Evolutionary conservation across 2,329 filamentous ascomycete species (phyloP).

Genomic region (Colletotrichum simmondsii): DNA sequence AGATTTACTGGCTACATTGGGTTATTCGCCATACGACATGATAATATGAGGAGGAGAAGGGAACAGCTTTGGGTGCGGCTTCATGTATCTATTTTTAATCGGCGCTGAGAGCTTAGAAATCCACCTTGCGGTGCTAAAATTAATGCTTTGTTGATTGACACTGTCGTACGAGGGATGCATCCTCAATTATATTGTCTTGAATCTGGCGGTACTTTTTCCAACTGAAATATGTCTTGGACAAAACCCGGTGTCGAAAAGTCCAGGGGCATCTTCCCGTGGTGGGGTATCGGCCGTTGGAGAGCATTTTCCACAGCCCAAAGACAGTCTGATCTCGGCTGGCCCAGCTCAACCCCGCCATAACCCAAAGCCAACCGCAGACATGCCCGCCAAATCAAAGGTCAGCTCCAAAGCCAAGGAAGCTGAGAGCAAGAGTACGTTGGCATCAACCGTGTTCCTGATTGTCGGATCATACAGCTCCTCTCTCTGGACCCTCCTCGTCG

Average conservation of each 20-base stretch:
- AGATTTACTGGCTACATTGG: not conserved
- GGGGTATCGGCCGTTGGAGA: constrained; percentile 25
- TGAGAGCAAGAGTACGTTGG: constrained; percentile 33
- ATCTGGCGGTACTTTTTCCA: not conserved
- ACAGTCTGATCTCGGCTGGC: constrained; percentile 13
- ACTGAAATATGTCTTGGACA: not conserved
- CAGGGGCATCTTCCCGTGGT: constrained; percentile 10
- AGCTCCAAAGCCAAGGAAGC: constrained; percentile 45
- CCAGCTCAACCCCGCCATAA: constrained; percentile 35
- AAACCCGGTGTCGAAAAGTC: not conserved
- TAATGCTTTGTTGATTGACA: constrained; percentile 6
- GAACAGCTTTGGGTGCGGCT: constrained; percentile 2
- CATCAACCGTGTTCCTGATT: constrained; percentile 33
- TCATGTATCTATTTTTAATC: constrained; percentile 15
- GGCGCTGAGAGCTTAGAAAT: constrained; percentile 16
- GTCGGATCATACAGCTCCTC: not conserved
- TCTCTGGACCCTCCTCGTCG: not conserved
- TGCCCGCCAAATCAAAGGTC: constrained; percentile 51
- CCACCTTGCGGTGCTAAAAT: constrained; percentile 16
- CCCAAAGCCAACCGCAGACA: constrained; percentile 37
- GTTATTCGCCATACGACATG: constrained; percentile 25
- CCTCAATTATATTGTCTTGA: not conserved
- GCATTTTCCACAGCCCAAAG: constrained; percentile 25
- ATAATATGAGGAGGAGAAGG: constrained; percentile 16
- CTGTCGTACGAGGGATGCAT: not conserved